phyloP scores from a whole-genome alignment of 2,329 filamentous ascomycete genomes.

The Diaporthe citrichinensis region DNA sequence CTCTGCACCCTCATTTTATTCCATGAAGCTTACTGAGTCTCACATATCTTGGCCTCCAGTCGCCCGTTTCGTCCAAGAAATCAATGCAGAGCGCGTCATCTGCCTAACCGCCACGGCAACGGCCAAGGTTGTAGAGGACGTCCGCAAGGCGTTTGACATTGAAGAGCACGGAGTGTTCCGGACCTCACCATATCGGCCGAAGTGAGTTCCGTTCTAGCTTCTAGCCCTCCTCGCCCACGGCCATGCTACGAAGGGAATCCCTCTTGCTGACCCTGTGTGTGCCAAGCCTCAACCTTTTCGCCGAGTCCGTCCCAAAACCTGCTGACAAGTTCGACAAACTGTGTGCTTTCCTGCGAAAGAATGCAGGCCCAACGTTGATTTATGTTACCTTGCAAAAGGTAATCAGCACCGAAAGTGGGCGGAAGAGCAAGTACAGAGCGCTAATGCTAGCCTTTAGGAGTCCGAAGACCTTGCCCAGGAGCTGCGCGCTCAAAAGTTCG shows the following conservation, averaged over 20 bases:
- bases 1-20: constrained; percentile 41
- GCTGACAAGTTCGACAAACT: constrained; percentile 61
- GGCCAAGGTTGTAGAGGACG: constrained; percentile 67
- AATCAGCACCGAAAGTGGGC: neutral
- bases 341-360: constrained; percentile 61
- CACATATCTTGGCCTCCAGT: constrained; percentile 50
- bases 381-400: constrained; percentile 72
- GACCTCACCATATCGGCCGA: constrained; percentile 71
- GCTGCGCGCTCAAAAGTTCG: constrained; percentile 55
- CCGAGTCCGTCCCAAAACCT: constrained; percentile 57
- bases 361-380: constrained; percentile 70
- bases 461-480: constrained; percentile 59
- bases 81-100: constrained; percentile 69
- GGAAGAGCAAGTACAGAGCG: too few relatives aligned
- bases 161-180: constrained; percentile 65
- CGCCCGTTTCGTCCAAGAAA: constrained; percentile 68
- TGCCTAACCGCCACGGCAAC: constrained; percentile 74
- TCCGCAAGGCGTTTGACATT: constrained; percentile 67
- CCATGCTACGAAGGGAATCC: too few relatives aligned
- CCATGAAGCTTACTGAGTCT: neutral
- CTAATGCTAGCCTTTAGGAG: constrained; percentile 49
- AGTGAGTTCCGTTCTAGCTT: constrained; percentile 49
- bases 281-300: constrained; percentile 64
- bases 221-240: neutral
- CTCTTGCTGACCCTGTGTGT: neutral